These are phyloP conservation scores for Cichorium intybus DNA, from an alignment of 140 eudicot species.

Conservation along the genomic window DNA sequence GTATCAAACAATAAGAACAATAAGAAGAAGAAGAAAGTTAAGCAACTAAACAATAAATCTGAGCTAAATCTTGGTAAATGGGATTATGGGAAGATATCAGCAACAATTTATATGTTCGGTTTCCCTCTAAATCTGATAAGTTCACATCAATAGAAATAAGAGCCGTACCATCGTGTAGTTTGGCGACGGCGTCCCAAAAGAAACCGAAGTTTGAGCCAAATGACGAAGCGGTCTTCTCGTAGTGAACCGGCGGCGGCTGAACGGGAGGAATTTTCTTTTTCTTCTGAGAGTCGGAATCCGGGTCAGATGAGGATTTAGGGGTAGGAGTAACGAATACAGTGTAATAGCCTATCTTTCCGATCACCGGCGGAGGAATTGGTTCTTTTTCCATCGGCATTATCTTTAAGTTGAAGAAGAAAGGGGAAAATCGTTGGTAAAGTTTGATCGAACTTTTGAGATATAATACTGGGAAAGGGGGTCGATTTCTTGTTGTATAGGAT, in stretches of 20 bases:
- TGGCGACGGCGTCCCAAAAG: constrained; percentile 71
- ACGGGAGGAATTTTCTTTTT: constrained; percentile 25
- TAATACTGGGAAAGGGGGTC: constrained; percentile 21
- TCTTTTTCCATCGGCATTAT: constrained; percentile 39
- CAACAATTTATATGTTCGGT: neutral
- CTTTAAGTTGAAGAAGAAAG: neutral
- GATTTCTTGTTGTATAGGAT: neutral
- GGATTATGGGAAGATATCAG: neutral
- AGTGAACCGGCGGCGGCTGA: constrained; percentile 61
- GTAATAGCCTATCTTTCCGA: constrained; percentile 64
- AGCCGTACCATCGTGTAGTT: constrained; percentile 59
- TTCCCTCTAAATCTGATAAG: neutral
- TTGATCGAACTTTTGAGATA: constrained; percentile 8
- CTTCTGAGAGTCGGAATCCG: constrained; percentile 22
- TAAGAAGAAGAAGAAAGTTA: neutral
- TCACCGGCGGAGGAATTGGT: constrained; percentile 49
- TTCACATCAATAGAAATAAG: neutral
- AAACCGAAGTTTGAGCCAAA: constrained; percentile 47
- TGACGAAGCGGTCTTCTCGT: constrained; percentile 27
- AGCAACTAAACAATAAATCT: constrained; percentile 10
- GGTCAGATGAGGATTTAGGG: constrained; percentile 23
- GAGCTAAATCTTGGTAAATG: neutral
- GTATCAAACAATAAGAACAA: neutral
- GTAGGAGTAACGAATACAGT: constrained; percentile 59
- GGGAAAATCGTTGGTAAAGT: constrained; percentile 1